Percentiles rank a stretch among this genome's conserved stretches.
phyloP scores from a whole-genome alignment of 352 stramenopile species.

The Globisporangium yorkense region DNA sequence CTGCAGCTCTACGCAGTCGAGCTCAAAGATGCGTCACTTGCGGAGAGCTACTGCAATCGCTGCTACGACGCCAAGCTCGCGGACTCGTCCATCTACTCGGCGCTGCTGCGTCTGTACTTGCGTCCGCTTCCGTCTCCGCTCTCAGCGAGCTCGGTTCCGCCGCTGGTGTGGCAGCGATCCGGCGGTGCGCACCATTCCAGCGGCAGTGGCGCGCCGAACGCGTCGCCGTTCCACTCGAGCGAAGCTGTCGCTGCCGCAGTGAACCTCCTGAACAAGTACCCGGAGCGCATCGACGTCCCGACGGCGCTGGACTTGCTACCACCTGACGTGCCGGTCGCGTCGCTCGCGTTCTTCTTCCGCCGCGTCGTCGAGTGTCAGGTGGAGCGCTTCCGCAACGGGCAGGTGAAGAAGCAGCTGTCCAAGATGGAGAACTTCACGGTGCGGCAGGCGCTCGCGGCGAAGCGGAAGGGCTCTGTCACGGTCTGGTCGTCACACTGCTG shows the following conservation, averaged over 20 bases:
- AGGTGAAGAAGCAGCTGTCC: slow-evolving; percentile 82
- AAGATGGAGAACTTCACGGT: slow-evolving; percentile 88
- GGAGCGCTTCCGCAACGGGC: slow-evolving; percentile 64
- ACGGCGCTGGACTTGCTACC: slow-evolving; percentile 73
- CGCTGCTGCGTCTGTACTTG: slow-evolving; percentile 67
- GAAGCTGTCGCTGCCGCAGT: slow-evolving; percentile 64
- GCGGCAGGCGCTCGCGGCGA: slow-evolving; percentile 50
- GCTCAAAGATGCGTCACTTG: slow-evolving; percentile 61
- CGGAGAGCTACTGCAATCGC: slow-evolving; percentile 76
- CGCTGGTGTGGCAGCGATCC: slow-evolving; percentile 20
- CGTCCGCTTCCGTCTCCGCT: slow-evolving; percentile 26
- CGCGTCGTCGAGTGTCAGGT: slow-evolving; percentile 73
- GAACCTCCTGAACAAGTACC: slow-evolving; percentile 77
- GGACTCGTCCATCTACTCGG: slow-evolving; percentile 80
- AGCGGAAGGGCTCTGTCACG: slow-evolving; percentile 65
- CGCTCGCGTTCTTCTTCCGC: slow-evolving; percentile 59
- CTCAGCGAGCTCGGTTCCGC: slow-evolving; percentile 16
- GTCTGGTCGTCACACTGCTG: slow-evolving; percentile 76
- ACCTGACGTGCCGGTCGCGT: slow-evolving; percentile 37
- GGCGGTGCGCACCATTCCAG: background rate
- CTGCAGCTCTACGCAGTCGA: slow-evolving; percentile 76
- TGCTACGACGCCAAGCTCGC: slow-evolving; percentile 71
- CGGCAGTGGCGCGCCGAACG: background rate
- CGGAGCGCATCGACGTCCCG: slow-evolving; percentile 74
- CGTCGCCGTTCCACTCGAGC: slow-evolving; percentile 25